Evolutionary conservation across 2,329 filamentous ascomycete species (phyloP), one percentile per base, ranked within the genome.

Genomic region (Xylariomycetidae sp.): DNA sequence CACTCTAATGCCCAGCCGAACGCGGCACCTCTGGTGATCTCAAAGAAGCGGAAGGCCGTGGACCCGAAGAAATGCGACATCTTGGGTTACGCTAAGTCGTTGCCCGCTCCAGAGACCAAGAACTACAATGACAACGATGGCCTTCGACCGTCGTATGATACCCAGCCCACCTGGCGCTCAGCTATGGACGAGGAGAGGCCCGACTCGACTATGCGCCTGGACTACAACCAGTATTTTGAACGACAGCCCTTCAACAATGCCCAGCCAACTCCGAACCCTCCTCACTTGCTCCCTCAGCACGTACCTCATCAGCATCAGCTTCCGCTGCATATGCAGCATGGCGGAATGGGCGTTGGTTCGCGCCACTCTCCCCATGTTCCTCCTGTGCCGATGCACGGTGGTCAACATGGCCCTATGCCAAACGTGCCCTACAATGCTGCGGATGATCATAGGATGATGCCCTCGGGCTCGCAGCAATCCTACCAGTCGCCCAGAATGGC

Each of bases 361-460:
- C 71, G 81, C 29, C 76, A 80, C 50, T 82, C 82, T 16, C 77
- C 86, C 25, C 81, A 88, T 39, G 85, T 88, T 52, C 78, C 81
- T 14, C 79, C 82, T 13, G 85, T 88, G 56, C 83, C 83, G 50
- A 79, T 87, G 60, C 83, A 87, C 49, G 74, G 72, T 17, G 80
- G 82, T 40, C 82, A 84, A 37, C 85, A 88, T 49, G 68, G 63
- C 4, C 82, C 82, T 44, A 74, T 72, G 5, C 74, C 79, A 25
- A 75, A 76, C 32, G 71, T 72, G 12, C 73, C 76, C 3, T 84
- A 80, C 46, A 85, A 81, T 49, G 80, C 79, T 38, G 79, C 80
- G 46, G 89, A 94, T 46, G 84, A 88, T 38, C 85, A 89, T 52
- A 78, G 88, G 32, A 94, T 95, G 85, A 84, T 92, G 64, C 85